These are phyloP conservation scores for Saxophila tyrrhenica DNA, from an alignment of 495 filamentous ascomycete genomes.

Conservation along the genomic window DNA sequence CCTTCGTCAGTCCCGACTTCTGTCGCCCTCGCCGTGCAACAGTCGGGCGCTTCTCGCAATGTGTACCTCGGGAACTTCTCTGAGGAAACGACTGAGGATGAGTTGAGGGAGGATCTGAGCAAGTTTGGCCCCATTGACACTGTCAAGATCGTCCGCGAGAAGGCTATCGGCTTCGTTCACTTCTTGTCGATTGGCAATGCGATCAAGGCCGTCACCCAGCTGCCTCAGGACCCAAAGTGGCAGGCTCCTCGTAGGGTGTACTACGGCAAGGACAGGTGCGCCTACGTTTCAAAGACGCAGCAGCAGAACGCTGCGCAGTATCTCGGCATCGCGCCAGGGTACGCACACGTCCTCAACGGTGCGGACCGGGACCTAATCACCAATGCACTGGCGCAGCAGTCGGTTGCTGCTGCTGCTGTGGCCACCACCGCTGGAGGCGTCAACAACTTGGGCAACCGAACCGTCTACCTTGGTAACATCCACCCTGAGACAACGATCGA, in stretches of 20 bases:
- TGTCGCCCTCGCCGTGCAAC: conserved; percentile 89
- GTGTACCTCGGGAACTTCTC: conserved; percentile 92
- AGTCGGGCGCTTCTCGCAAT: conserved; percentile 95
- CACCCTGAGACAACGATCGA: conserved; percentile 81
- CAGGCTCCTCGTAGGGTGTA: conserved; percentile 89
- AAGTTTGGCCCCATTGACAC: conserved; percentile 97
- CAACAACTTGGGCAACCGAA: conserved; percentile 93
- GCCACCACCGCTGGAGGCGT: conserved; percentile 93
- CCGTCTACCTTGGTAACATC: conserved; percentile 96
- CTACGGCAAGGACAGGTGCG: conserved; percentile 96
- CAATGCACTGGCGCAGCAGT: conserved; percentile 91
- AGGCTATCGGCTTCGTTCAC: conserved; percentile 96
- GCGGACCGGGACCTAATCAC: conserved; percentile 94
- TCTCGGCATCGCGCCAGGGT: conserved; percentile 93
- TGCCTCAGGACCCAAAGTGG: conserved; percentile 95
- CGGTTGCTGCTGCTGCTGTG: conserved; percentile 90
- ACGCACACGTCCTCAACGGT: conserved; percentile 88
- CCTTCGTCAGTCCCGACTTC: conserved; percentile 96
- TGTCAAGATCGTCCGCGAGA: conserved; percentile 95
- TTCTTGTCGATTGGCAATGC: conserved; percentile 96
- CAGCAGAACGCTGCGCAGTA: conserved; percentile 99
- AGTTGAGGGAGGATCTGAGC: conserved; percentile 85
- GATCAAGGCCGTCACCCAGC: conserved; percentile 95
- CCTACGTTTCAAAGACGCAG: conserved; percentile 98
- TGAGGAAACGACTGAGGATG: conserved; percentile 81